These are phyloP conservation scores for Plectosphaerella sp. DNA, from an alignment of 2,329 filamentous ascomycete species.

Conservation along the genomic window DNA sequence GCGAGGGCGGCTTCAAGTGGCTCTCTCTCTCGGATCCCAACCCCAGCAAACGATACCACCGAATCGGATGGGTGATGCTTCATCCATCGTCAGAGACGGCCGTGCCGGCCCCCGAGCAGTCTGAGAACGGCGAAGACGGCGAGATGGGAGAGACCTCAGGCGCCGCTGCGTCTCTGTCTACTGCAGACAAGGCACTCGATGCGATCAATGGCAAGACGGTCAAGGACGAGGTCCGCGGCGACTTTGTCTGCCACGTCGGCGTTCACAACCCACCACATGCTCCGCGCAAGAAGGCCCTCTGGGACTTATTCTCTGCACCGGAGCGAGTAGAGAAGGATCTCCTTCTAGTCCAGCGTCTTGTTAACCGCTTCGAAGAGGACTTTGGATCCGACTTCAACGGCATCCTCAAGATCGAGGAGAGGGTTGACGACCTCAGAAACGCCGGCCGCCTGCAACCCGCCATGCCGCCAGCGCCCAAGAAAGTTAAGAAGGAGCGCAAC, in stretches of 20 bases:
- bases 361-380: constrained; percentile 80
- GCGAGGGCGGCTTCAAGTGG: constrained; percentile 90
- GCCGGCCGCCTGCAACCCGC: constrained; percentile 73
- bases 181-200: constrained; percentile 82
- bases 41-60: constrained; percentile 92
- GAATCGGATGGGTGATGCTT: constrained; percentile 97
- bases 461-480: constrained; percentile 41
- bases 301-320: constrained; percentile 93
- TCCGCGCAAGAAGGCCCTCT: constrained; percentile 89
- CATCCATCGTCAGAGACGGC: constrained; percentile 68
- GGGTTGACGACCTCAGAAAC: constrained; percentile 74
- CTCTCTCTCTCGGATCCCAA: constrained; percentile 95
- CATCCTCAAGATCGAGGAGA: constrained; percentile 75
- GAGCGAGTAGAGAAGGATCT: constrained; percentile 92
- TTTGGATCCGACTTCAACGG: constrained; percentile 75
- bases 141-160: constrained; percentile 49
- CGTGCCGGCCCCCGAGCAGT: constrained; percentile 56
- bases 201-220: constrained; percentile 98
- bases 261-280: constrained; percentile 86
- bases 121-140: constrained; percentile 69
- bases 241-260: constrained; percentile 96
- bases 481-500: constrained; percentile 55
- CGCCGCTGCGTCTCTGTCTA: constrained; percentile 39
- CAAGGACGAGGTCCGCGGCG: constrained; percentile 85
- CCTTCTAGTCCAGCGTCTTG: constrained; percentile 73